Conservation (phyloP, 345 rosid genomes). For the Gossypium stocksii region DNA sequence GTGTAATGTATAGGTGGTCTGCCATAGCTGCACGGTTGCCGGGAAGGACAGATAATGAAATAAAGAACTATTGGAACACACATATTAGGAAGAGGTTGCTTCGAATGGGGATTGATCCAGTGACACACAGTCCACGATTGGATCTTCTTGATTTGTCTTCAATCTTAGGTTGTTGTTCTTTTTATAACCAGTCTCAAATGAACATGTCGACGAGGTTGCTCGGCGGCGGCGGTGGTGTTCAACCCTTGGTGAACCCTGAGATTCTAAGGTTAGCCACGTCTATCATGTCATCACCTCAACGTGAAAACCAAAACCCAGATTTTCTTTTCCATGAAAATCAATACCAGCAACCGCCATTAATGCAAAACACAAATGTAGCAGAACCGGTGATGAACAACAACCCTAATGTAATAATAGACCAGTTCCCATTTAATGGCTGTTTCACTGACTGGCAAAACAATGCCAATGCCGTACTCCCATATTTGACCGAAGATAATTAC, state of each 20-base stretch:
- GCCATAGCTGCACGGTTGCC: slow-evolving; percentile 77
- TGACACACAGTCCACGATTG: slow-evolving; percentile 72
- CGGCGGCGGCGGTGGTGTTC: slow-evolving; percentile 23
- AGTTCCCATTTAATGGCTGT: slow-evolving; percentile 17
- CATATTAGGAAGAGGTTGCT: slow-evolving; percentile 67
- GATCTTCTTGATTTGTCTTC: slow-evolving; percentile 71
- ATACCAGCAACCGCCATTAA: slow-evolving; percentile 8
- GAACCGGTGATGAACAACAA: slow-evolving; percentile 16
- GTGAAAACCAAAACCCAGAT: slow-evolving; percentile 20
- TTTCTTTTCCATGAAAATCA: slow-evolving; percentile 23
- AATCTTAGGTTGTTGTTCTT: slow-evolving; percentile 42
- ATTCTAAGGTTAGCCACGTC: slow-evolving; percentile 43
- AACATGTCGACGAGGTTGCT: slow-evolving; percentile 45
- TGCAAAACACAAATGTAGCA: slow-evolving; percentile 25
- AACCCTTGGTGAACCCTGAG: slow-evolving; percentile 36
- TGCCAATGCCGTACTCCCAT: slow-evolving; percentile 30
- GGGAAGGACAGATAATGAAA: slow-evolving; percentile 80
- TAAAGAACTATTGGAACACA: slow-evolving; percentile 82
- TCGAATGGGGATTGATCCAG: slow-evolving; percentile 86
- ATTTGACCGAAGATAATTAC: slow-evolving; percentile 28
- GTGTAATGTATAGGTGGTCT: slow-evolving; percentile 52
- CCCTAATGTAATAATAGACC: slow-evolving; percentile 15
- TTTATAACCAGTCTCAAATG: slow-evolving; percentile 41
- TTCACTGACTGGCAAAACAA: slow-evolving; percentile 25
- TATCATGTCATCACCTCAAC: slow-evolving; percentile 26